Conservation (phyloP, 495 filamentous ascomycete genomes). For the Lasiosphaeris hirsuta region DNA sequence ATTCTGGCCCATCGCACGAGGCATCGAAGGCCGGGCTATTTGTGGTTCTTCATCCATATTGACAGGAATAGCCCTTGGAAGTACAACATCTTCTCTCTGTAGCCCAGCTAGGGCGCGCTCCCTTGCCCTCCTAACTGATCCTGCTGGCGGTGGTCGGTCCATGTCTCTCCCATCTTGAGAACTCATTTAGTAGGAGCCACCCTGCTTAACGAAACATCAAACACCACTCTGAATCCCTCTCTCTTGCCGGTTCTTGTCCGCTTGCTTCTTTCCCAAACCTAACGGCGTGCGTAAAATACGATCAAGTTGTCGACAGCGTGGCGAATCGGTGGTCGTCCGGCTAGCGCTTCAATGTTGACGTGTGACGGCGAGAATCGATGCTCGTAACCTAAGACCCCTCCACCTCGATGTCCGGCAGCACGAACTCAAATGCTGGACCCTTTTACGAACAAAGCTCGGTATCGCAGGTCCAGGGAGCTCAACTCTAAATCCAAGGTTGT, state of each 20-base stretch:
- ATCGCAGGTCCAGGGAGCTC: constrained; percentile 26
- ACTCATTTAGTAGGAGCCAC: constrained; percentile 44
- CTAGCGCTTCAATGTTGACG: neutral
- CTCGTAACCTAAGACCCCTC: constrained; percentile 9
- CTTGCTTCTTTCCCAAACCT: constrained; percentile 21
- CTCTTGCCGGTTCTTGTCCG: constrained; percentile 23
- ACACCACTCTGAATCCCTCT: constrained; percentile 12
- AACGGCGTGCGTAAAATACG: constrained; percentile 27
- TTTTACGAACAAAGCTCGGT: constrained; percentile 14
- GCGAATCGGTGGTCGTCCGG: too few relatives aligned
- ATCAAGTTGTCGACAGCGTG: too few relatives aligned
- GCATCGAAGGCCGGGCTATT: constrained; percentile 47
- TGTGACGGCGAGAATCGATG: constrained; percentile 5
- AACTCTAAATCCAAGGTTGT: constrained; percentile 31
- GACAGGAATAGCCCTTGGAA: constrained; percentile 19
- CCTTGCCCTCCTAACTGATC: constrained; percentile 47
- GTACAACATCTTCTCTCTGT: constrained; percentile 21
- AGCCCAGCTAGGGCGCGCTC: constrained; percentile 37
- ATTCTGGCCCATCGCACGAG: constrained; percentile 29
- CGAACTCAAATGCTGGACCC: constrained; percentile 20
- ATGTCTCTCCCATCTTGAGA: constrained; percentile 47
- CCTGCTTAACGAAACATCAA: constrained; percentile 25
- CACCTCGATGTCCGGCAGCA: constrained; percentile 13
- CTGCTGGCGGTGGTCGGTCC: constrained; percentile 37
- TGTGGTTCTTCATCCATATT: constrained; percentile 44